These are phyloP conservation scores for Albatrellus ellisii DNA, from an alignment of 768 basidiomycete species.

Conservation along the genomic window DNA sequence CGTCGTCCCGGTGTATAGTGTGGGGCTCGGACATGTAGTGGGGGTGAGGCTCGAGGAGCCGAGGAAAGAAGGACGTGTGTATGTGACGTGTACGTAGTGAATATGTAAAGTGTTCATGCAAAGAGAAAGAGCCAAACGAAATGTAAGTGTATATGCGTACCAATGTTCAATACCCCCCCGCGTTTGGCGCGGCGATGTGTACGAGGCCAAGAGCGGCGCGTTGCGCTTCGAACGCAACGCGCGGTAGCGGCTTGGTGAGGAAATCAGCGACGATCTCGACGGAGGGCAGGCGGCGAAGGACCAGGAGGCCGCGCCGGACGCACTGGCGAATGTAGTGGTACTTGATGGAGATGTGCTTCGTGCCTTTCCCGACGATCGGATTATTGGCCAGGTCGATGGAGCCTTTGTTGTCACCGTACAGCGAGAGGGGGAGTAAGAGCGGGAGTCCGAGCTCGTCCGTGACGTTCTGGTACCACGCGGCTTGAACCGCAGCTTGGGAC, in stretches of 20 bases:
- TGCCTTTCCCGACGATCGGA: not conserved
- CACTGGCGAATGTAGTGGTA: not conserved
- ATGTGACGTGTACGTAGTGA: too few relatives aligned
- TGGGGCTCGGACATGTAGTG: too few relatives aligned
- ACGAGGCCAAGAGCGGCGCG: too few relatives aligned
- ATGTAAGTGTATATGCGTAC: too few relatives aligned
- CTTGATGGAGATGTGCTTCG: conserved; percentile 1
- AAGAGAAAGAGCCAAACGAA: too few relatives aligned
- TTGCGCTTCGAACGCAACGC: too few relatives aligned
- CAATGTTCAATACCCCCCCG: too few relatives aligned
- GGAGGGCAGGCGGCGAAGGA: not conserved
- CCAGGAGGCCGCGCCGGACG: not conserved
- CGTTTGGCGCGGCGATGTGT: too few relatives aligned
- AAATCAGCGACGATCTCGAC: not conserved
- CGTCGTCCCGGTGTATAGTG: too few relatives aligned
- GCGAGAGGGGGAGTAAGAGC: not conserved
- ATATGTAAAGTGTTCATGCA: too few relatives aligned
- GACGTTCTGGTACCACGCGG: not conserved
- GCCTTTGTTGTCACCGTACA: not conserved
- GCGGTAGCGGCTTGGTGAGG: conserved; percentile 1
- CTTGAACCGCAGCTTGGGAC: not conserved
- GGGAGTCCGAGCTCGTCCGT: not conserved
- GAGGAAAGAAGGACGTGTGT: too few relatives aligned
- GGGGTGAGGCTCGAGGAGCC: too few relatives aligned
- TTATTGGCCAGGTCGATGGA: not conserved